Base-by-base conservation (phyloP, 1,284 basidiomycete species). In the Grifola frondosa region DNA sequence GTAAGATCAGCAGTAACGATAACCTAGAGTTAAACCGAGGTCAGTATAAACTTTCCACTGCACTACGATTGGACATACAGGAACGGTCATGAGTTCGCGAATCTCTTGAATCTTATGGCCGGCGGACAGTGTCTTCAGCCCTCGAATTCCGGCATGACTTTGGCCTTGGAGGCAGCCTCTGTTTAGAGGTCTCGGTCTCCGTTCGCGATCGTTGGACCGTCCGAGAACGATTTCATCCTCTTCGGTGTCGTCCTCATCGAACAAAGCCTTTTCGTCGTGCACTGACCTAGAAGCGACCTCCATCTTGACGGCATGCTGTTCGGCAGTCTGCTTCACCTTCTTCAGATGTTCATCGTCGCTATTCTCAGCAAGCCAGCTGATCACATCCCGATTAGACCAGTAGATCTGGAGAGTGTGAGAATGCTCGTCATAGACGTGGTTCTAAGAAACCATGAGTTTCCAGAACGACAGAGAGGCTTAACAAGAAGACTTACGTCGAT, bases 41-140 rank as follows among this genome's bases (percentile, higher is more conserved):
- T 33, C 3, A 10, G 29, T 16, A 42, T 29, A 19, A 17, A 22
- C 6, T 44, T 15, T n/a, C 29, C 6, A 5, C 5, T n/a, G 11
- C 9, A 16, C 17, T 4, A 19, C 16, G 12, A 20, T 15, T 17
- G 15, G 5, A 75, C 85, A 55, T 69, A 94, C 93, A 42, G 92
- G 93, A 30, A 97, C 86, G 34, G 80, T 89, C 84, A 89, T 88
- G 55, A 95, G 68, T 63, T 96, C 92, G 57, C 77, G 83, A 59
- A 97, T 89, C 59, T 94, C 91, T 70, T 97, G 94, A 58, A 95
- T 90, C 69, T 81, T 88, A 68, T 97, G 94, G 13, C 90, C 91
- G 30, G 82, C 72, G 7, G 76, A 52, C 2, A 81, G 84, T 19
- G 70, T 69, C 60, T 84, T 80, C 53, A 96, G 67, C 4, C 90